Base-by-base conservation (phyloP, 2,329 filamentous ascomycete species). In the Dichotomopilus funicola region DNA sequence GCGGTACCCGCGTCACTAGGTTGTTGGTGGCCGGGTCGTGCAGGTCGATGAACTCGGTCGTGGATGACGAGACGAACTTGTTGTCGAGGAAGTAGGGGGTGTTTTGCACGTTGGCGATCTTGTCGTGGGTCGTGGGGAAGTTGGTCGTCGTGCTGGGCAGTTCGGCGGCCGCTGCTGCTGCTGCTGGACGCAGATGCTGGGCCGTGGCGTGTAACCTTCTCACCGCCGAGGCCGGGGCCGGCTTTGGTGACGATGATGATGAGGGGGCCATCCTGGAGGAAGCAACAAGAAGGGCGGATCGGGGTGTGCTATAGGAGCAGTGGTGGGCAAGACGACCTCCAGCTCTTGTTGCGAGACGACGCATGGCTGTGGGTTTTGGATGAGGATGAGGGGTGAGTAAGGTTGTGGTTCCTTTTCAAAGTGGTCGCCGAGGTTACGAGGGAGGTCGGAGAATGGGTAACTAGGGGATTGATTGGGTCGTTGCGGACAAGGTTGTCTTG, bases 51-150 rank as follows among this genome's bases (percentile, higher is more conserved):
- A 85, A 90, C 73, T 86, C 76, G 58, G 82, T 79, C 34, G 88
- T 77, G 65, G 78, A 72, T 13, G 88, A 91, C 49, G 79, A 72
- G 53, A 85, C 74, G 68, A 92, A 91, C 70, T 87, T 74, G 74
- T 94, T 94, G 77, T 94, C 81, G 63, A 94, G 69, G 70, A 94
- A 94, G 76, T 88, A 91, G 34, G 84, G 86, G 11, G 89, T 92
- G 69, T 91, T 82, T 64, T 79, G 73, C 40, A 87, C 83, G 57
- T 81, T 72, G 63, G 79, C 66, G 64, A 90, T 84, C 73, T 83
- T 83, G 53, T 87, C 85, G 74, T 94, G 89, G 27, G 78, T 83
- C 53, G 77, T 86, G 33, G 86, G 87, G 71, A 86, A 92, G 68
- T 73, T 78, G 47, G 78, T 78, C 9, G 81, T 74, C 19, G 78